Evolutionary conservation across 768 basidiomycete species (phyloP).

Genomic region (Clitopilus passeckerianus): DNA sequence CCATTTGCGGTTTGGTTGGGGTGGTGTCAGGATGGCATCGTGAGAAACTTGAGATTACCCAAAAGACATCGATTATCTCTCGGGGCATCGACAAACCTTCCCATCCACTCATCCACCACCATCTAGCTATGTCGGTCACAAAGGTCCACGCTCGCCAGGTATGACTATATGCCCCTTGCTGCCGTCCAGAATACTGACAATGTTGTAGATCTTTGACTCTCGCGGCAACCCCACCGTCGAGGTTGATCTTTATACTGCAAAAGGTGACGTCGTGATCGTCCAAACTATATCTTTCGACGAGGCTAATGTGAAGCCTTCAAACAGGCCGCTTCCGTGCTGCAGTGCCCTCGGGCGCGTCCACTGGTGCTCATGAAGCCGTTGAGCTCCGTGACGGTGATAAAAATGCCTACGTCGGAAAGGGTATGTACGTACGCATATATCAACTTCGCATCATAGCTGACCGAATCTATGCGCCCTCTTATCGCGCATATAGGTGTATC

Average conservation of each 20-base stretch:
- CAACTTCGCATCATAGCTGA: conserved; percentile 1
- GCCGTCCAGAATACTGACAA: conserved; percentile 10
- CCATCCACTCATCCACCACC: conserved; percentile 21
- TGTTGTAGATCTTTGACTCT: conserved; percentile 92
- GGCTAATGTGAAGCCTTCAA: conserved; percentile 10
- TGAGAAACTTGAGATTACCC: conserved; percentile 32
- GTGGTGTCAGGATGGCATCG: conserved; percentile 11
- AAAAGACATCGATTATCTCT: conserved; percentile 28
- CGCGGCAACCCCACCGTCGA: conserved; percentile 98
- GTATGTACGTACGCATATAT: conserved; percentile 39
- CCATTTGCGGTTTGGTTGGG: neutral
- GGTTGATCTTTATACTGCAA: conserved; percentile 83
- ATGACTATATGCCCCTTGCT: conserved; percentile 12
- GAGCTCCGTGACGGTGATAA: conserved; percentile 98
- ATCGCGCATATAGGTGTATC: conserved; percentile 59
- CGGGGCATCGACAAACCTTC: conserved; percentile 4
- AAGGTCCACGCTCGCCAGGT: conserved; percentile 94
- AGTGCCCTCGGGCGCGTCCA: conserved; percentile 98
- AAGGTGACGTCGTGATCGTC: conserved; percentile 47
- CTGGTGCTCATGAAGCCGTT: conserved; percentile 96
- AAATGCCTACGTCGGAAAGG: conserved; percentile 90
- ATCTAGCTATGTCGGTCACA: conserved; percentile 78
- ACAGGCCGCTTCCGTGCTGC: conserved; percentile 89
- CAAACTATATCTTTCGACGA: neutral
- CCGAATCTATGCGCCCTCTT: conserved; percentile 5